Evolutionary conservation across 2,329 filamentous ascomycete genomes (phyloP), one percentile per base, ranked within the genome.

Genomic region (Aspergillus viridinutans): DNA sequence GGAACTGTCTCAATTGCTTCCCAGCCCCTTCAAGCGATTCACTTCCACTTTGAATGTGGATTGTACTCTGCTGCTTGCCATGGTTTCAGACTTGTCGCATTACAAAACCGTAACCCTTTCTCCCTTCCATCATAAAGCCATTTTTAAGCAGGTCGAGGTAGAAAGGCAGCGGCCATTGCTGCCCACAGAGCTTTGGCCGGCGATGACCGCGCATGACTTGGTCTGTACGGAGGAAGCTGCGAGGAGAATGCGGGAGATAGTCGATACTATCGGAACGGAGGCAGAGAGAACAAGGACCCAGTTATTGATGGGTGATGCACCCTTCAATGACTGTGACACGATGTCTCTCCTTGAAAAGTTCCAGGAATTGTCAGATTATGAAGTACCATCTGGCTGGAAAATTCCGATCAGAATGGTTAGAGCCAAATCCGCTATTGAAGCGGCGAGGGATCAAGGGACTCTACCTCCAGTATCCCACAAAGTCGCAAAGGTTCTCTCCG

Each of bases 61-160:
- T 59, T 79, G 77, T 62, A 90, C 88, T 1, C 83, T 90, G 49
- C 79, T 92, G 5, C 81, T 92, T 4, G 88, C 88, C 4, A 76
- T 92, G 2, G 83, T 88, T 1, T 90, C 88, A 0, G 89, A 92
- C 64, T 84, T 92, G 26, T 88, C 86, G 1, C 87, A 92, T 67
- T 74, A 74, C 35, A 67, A 71, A 55, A 63, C 66, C 40, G 74
- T 74, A 53, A 65, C 72, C 2, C 76, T 80, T 49, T 75, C 80
- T 35, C 77, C 80, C n/a, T 79, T 76, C 70, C 80, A 82, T 63
- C 85, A 87, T 62, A 77, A 74, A 23, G 83, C 85, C 47, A 85
- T 90, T 51, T 75, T 82, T 52, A 79, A 81, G 14, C 87, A 90
- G 66, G 83, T 90, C 57, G 80, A 85, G 57, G 77, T 85, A 32